These are phyloP conservation scores for Xylaria multiplex DNA, from an alignment of 2,329 filamentous ascomycete species.

Conservation along the genomic window DNA sequence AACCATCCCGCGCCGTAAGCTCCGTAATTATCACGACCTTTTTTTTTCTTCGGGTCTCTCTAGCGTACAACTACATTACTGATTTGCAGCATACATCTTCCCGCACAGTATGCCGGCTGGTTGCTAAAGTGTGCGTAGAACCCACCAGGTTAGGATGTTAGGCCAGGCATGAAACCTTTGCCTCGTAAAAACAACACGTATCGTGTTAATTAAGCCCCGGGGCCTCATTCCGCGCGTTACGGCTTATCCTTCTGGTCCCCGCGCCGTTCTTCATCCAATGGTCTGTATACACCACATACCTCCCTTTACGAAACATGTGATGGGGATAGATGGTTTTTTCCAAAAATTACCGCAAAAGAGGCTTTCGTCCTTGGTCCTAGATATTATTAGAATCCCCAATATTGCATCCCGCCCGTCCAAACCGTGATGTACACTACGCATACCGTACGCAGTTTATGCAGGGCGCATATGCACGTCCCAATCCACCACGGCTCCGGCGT, in stretches of 20 bases:
- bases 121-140: too few species aligned
- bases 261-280: background rate
- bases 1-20: background rate
- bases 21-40: conserved; percentile 8
- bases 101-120: background rate
- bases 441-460: too few species aligned
- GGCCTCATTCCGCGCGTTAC: background rate
- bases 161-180: background rate
- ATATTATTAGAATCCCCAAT: too few species aligned
- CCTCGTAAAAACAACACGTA: background rate
- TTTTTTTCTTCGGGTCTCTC: background rate
- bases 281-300: background rate
- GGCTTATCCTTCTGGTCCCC: background rate
- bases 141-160: too few species aligned
- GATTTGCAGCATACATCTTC: background rate
- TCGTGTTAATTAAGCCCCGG: background rate
- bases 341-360: too few species aligned
- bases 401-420: too few species aligned
- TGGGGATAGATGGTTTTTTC: too few species aligned
- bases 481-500: too few species aligned
- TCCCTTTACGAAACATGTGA: too few species aligned
- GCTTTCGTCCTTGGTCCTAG: too few species aligned
- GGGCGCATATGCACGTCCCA: too few species aligned
- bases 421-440: too few species aligned
- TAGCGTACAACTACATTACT: background rate